Evolutionary conservation across 306 rosid species (phyloP).

Genomic region (Nissolia schottii): DNA sequence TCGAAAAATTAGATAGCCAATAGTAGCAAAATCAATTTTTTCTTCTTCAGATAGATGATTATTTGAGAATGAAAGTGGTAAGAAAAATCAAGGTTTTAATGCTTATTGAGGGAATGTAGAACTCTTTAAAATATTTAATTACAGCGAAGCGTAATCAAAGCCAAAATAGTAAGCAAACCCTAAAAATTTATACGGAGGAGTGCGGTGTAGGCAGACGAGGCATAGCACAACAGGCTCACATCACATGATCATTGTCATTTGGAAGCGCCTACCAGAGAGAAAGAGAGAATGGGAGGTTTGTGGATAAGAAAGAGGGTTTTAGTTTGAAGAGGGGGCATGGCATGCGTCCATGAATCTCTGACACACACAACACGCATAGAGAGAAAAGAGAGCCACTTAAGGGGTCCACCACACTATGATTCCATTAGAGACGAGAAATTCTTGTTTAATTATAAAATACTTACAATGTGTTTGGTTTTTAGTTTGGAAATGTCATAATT

Average conservation of each 20-base stretch:
- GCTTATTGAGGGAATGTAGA: too few relatives aligned
- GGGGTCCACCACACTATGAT: not conserved
- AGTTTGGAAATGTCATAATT: too few relatives aligned
- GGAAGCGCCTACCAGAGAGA: not conserved
- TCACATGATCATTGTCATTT: conserved; percentile 18
- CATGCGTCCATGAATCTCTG: not conserved
- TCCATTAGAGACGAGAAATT: too few relatives aligned
- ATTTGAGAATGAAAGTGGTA: too few relatives aligned
- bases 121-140: too few relatives aligned
- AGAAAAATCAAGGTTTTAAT: too few relatives aligned
- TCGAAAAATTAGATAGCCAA: too few relatives aligned
- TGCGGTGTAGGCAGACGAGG: not conserved
- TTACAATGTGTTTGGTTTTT: too few relatives aligned
- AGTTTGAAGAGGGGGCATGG: not conserved
- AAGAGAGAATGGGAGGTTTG: too few relatives aligned
- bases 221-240: not conserved
- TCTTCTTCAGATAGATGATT: too few relatives aligned
- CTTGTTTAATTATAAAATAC: too few relatives aligned
- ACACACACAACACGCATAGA: not conserved
- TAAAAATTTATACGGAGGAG: not conserved
- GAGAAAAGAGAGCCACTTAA: not conserved
- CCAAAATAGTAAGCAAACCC: not conserved
- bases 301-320: not conserved
- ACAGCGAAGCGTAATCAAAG: not conserved
- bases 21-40: too few relatives aligned